Base-by-base conservation (phyloP, 805 yeast genomes). In the Yamadazyma philogaea region DNA sequence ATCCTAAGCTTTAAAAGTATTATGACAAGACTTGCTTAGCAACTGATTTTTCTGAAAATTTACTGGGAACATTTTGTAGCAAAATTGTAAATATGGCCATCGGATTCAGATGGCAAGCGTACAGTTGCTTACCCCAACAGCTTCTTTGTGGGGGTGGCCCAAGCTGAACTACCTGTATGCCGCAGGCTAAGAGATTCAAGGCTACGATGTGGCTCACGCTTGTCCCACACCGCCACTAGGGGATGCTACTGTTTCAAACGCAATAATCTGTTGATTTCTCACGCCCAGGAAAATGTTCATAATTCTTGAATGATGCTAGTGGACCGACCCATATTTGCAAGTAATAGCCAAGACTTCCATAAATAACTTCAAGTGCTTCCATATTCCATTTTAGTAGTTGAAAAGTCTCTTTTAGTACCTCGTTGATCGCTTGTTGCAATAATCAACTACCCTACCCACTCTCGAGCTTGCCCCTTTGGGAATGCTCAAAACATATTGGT, bases 401-500 rank as follows among this genome's bases (percentile, higher is more conserved):
- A 7, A 24, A 24, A 24, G 12, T 4, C 8, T 7, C 4, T 24
- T 4, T 5, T 5, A n/a, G 28, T 24, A n/a, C 28, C 28, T 24
- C 4, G 12, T 24, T 7, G 10, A n/a, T 24, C 28, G 28, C 12
- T 7, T 7, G n/a, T n/a, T n/a, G n/a, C n/a, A n/a, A n/a, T 5
- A 24, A 11, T n/a, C 3, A 24, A 4, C 28, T 24, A 24, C 10
- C 12, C n/a, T 24, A 24, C 10, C 28, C 4, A 24, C 10, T 24
- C 28, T 11, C 36, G n/a, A n/a, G n/a, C n/a, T n/a, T 21, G 22
- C 37, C 37, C 18, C 37, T 22, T 34, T 34, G 4, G 12, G 22
- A 22, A 12, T 22, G 4, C 28, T 22, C 37, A 34, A 22, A 11
- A 34, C 12, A 34, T 19, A 34, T 14, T 16, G 28, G 30, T 21